A percentile compares a stretch with the other conserved stretches of the same genome.
Conservation (phyloP, 495 filamentous ascomycete species). For the Neurospora sp. region DNA sequence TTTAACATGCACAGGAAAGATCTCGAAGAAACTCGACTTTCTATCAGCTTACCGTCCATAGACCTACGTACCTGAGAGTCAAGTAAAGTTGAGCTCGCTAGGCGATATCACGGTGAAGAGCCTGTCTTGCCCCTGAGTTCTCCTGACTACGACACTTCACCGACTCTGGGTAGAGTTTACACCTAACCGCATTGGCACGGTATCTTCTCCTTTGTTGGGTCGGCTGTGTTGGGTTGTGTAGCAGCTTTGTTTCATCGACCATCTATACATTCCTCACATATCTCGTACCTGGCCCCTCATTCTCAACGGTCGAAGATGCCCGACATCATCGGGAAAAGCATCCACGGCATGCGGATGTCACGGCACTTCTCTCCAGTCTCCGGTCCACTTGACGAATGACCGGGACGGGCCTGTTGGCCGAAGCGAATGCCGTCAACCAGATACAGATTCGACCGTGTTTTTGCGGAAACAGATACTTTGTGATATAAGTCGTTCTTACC, state of each 20-base stretch:
- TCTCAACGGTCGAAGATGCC: neutral
- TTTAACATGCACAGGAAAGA: neutral
- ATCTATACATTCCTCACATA: neutral
- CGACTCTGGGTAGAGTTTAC: neutral
- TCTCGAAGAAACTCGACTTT: neutral
- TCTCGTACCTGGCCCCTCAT: neutral
- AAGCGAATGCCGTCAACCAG: neutral
- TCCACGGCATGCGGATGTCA: neutral
- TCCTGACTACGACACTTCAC: neutral
- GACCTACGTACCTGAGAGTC: neutral
- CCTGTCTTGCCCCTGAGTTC: neutral
- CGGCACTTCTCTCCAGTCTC: neutral
- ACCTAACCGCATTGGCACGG: neutral
- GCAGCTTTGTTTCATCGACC: slow-evolving; percentile 24
- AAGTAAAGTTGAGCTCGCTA: neutral
- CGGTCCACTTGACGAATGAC: neutral
- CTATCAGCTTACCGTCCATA: neutral
- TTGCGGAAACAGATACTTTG: neutral
- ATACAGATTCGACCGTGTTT: neutral
- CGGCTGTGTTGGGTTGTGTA: slow-evolving; percentile 13
- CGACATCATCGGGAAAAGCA: neutral
- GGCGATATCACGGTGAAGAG: neutral
- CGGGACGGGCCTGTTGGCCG: neutral
- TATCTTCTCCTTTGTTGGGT: neutral
- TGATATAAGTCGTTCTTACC: neutral